Evolutionary conservation across 2,329 filamentous ascomycete species (phyloP), one percentile per base, ranked within the genome.

Genomic region (Chrysoporthe puriensis): DNA sequence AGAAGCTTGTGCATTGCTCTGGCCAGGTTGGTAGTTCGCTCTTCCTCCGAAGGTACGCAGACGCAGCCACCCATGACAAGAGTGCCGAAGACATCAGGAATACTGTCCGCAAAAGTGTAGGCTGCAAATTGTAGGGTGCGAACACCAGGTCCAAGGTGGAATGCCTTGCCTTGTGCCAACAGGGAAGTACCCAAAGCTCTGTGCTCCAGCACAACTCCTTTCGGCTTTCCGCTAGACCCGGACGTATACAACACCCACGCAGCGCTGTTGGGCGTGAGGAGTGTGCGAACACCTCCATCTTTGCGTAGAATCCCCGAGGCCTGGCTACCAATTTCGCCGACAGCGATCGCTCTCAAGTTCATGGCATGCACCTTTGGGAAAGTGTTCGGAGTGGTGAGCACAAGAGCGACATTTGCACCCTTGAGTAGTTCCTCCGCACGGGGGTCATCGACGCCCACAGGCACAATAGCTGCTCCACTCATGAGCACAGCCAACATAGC

Each of bases 1-100:
- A 70, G 46, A 32, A 67, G 34, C 18, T 57, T 42, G 50, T 67
- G 68, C 43, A 73, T 73, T 32, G 73, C 76, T 14, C 73, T 73
- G 11, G 73, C 71, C 11, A 60, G 57, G 26, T 60, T 36, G 13
- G 40, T 43, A 18, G 43, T 43, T 13, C 57, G 36, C 40, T 60
- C 57, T 36, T 43, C 36, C 40, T 60, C 57, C 40, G 57, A 60
- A 43, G 57, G 57, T 36, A 44, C 57, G 36, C 57, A 60, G 36
- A 60, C 57, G 40, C 57, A 60, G 36, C 57, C 57, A 3, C 57
- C 57, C n/a, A 60, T 43, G 36, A 60, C 43, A 16, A 60, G 57
- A n/a, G 57, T 40, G 26, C 40, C 32, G 36, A 60, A 43, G 40
- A 60, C 44, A 16, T 60, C 57, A 7, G 44, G 44, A n/a, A 48